Evolutionary conservation across 306 rosid genomes (phyloP), one percentile per base, ranked within the genome.

Genomic region (Inga leiocalycina): DNA sequence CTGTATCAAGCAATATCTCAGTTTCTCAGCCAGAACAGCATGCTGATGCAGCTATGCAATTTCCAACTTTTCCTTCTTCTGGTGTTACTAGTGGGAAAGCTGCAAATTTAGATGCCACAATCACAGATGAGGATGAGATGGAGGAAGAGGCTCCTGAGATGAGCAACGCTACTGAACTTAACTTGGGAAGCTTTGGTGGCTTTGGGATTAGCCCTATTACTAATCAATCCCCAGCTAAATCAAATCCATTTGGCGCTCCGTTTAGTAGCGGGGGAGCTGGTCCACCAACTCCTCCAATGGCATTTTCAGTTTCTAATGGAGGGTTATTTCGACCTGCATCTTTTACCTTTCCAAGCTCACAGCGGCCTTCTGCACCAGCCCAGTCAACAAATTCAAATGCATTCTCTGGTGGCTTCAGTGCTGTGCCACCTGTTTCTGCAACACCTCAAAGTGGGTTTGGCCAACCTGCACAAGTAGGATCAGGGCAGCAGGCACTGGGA

Each of bases 71-170:
- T 76, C 67, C 84, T 52, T 75, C 89, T 68, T 68, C 90, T 76
- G 84, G 77, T 78, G 85, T 69, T 81, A 65, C 83, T 51, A 72
- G 77, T 17, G 90, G 35, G 79, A 91, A 84, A 80, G 87, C 75
- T 81, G 90, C 44, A 76, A 80, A 81, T 44, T 72, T 84, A 74
- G 94, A 89, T 79, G 87, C 80, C 78, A 88, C 81, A 74, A 82
- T 76, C 77, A 19, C 90, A 45, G 85, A 84, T 39, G 98, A 93
- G 71, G 97, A 93, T 86, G 91, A 92, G 88, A 96, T 96, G 98
- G 99, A 96, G 52, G 98, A 96, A 87, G 98, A 96, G 85, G 96
- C 97, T 83, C 92, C 97, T 0, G 95, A 96, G 91, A 80, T 87
- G 22, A 90, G 85, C 78, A 88, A 77, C 80, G 32, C 76, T 13